Base-by-base conservation (phyloP, 2,329 filamentous ascomycete species). In the Penicillium crustosum region DNA sequence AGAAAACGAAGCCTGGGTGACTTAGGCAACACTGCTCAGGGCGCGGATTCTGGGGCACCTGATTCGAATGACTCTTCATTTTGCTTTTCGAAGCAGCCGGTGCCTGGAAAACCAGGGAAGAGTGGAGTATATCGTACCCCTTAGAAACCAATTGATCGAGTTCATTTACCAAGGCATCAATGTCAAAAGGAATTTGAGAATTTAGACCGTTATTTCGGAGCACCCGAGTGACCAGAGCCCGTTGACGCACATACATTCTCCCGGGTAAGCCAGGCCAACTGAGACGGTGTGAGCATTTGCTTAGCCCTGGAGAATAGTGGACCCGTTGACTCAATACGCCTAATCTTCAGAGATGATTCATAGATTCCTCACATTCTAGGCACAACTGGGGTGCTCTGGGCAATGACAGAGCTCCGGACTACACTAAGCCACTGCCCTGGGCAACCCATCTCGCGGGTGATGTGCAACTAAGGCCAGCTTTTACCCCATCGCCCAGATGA, bases 181-280 rank as follows among this genome's bases (percentile, higher is more conserved):
- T 27, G 6, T 10, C 49, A 13, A n/a, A 27, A 39, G 19, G 27
- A 47, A 41, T 23, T 19, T 39, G 2, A 39, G 36, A 39, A 52
- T n/a, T 45, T 53, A 56, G 59, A 65, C 63, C 61, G 63, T 58
- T 56, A 49, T 25, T 57, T 65, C 53, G 55, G 63, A 48, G 48
- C n/a, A 48, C 41, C 58, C 57, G 53, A 53, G 47, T 41, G 36
- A 17, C 36, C 41, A 48, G 31, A 51, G 41, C 36, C 39, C 51
- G 17, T 39, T 48, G 35, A 41, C 41, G 36, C 31, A 35, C 44
- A 47, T 55, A 55, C 38, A 43, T 57, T 62, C 48, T 38, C 49
- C 52, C 55, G 41, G 61, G 52, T 56, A 23, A 43, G 49, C 45
- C 31, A 41, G 44, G 35, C 33, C 38, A 35, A 15, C 21, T 25